These are phyloP conservation scores for Backusella psychrophila DNA, from an alignment of 192 early-diverging fungal genomes.

Conservation along the genomic window DNA sequence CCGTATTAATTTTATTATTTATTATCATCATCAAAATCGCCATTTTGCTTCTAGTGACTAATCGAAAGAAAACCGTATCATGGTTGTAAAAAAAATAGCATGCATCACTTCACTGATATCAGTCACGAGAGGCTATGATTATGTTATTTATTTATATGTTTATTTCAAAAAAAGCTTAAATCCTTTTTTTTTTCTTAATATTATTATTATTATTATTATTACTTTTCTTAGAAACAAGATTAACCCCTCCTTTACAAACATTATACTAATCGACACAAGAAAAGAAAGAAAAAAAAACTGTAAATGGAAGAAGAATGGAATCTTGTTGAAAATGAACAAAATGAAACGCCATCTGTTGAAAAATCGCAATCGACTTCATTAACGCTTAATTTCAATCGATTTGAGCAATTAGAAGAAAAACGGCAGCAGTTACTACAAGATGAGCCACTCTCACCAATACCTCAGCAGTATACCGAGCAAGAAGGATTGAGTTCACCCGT, in stretches of 20 bases:
- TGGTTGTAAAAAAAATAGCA: neutral
- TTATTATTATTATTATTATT: neutral
- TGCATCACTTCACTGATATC: neutral
- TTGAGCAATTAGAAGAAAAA: constrained; percentile 1
- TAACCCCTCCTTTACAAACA: too few species aligned
- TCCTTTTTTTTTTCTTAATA: neutral
- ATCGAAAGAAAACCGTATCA: neutral
- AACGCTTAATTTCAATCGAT: constrained; percentile 1
- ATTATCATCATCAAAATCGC: neutral
- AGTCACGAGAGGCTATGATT: neutral
- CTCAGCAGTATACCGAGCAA: neutral
- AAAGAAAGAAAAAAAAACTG: neutral
- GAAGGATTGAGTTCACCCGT: neutral
- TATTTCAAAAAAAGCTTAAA: neutral
- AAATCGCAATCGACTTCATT: neutral
- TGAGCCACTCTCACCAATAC: neutral
- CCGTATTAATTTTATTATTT: neutral
- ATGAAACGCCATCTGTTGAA: neutral
- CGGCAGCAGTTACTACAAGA: neutral
- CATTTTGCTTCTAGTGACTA: neutral
- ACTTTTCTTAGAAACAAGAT: neutral
- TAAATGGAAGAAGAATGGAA: constrained; percentile 15
- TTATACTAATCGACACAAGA: neutral
- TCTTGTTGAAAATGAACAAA: neutral
- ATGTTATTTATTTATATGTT: neutral